Percentiles rank a stretch among this genome's conserved stretches.
Conservation (phyloP, 2,329 filamentous ascomycete genomes). For the Trichophyton equinum region DNA sequence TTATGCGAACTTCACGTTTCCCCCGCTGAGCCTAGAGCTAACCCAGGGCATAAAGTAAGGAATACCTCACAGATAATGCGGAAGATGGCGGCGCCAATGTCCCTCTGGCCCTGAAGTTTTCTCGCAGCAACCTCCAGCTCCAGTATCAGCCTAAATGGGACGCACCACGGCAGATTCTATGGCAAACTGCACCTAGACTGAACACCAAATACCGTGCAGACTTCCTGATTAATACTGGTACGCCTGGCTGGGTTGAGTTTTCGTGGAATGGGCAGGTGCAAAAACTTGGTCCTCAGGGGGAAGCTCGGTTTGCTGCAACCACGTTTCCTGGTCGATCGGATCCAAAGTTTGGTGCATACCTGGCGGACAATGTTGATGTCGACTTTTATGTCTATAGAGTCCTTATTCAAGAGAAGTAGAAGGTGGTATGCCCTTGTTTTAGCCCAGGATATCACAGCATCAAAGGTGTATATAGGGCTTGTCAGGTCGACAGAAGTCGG, state of each 20-base stretch:
- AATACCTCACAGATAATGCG: slow-evolving; percentile 9
- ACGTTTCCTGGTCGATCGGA: slow-evolving; percentile 11
- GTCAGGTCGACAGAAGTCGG: neutral
- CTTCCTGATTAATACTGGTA: slow-evolving; percentile 8
- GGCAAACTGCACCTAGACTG: neutral
- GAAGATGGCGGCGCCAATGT: slow-evolving; percentile 10
- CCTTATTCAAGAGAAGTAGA: slow-evolving; percentile 8
- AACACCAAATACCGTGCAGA: slow-evolving; percentile 9
- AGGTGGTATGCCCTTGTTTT: neutral
- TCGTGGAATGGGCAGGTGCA: slow-evolving; percentile 8
- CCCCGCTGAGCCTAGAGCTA: neutral
- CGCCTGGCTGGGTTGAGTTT: slow-evolving; percentile 9
- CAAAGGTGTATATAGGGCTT: no score
- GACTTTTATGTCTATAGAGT: slow-evolving; percentile 9
- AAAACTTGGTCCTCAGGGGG: slow-evolving; percentile 7
- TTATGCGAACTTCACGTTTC: neutral
- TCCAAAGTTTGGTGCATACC: slow-evolving; percentile 12
- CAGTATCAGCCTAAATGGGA: slow-evolving; percentile 11
- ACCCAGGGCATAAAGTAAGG: slow-evolving; percentile 6
- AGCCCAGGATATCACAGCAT: neutral
- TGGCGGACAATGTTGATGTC: slow-evolving; percentile 7
- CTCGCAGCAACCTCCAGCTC: slow-evolving; percentile 9
- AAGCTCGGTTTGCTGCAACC: slow-evolving; percentile 8
- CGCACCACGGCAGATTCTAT: slow-evolving; percentile 8
- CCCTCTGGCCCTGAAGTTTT: slow-evolving; percentile 9